Evolutionary conservation across 306 rosid genomes (phyloP), one percentile per base, ranked within the genome.

Genomic region (Quercus variabilis): DNA sequence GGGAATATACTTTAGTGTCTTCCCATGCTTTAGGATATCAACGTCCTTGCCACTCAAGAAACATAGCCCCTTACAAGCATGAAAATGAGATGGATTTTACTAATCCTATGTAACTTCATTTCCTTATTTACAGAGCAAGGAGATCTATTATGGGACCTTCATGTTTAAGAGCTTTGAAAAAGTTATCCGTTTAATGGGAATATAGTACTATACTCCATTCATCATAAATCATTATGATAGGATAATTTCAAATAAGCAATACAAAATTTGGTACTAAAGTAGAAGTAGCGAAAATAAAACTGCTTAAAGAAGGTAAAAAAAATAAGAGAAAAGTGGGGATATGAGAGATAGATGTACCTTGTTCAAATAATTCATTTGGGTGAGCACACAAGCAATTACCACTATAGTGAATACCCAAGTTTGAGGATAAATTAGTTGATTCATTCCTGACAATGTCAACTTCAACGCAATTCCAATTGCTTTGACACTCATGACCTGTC

Each of bases 401-500:
- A 96, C 93, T 77, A 93, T 69, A 71, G 93, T 84, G 78, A 96
- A 96, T 75, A 76, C 91, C 99, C 99, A 96, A 19, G 99, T 93
- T 81, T 96, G 96, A 56, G 99, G 99, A 83, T 84, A 96, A 83
- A 90, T 80, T 74, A 96, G 90, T 79, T 96, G 99, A 87, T 93
- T 96, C 91, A 87, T 93, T 79, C 99, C 99, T 0, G 97, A 90
- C 38, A 96, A 83, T 20, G 99, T 96, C 83, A 96, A 82, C 89
- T 96, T 96, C 88, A 96, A 81, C 78, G 98, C 99, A 86, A 96
- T 96, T 80, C 99, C 99, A 69, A 96, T 90, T 69, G 98, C 99
- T 88, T 93, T 96, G 71, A 96, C 99, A 81, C 99, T 91, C 99
- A 96, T 96, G 79, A 96, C 99, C 99, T 95, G 88, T 83, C 84